Evolutionary conservation across 2,329 filamentous ascomycete genomes (phyloP).

Genomic region (Colletotrichum sp.): DNA sequence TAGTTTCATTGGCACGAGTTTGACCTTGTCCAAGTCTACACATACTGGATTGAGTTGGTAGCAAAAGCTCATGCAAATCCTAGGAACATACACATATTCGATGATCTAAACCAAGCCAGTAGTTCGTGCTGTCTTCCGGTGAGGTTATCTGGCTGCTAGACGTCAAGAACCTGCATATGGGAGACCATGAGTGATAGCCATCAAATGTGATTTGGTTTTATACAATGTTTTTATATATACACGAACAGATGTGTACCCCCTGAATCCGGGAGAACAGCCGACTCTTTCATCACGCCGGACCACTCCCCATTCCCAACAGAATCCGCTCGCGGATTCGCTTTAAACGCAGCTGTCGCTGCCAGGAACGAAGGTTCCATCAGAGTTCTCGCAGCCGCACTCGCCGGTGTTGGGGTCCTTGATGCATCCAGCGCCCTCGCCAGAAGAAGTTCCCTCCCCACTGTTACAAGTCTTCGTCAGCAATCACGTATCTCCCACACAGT

Average conservation of each 20-base stretch:
- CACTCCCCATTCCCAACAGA: fast-evolving
- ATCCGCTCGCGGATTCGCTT: not conserved
- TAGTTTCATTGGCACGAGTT: not conserved
- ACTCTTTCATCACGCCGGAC: not conserved
- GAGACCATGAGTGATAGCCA: not conserved
- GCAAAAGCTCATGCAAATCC: too few relatives aligned
- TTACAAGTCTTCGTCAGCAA: not conserved
- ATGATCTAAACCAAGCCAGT: too few relatives aligned
- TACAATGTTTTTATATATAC: not conserved
- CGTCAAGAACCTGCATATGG: not conserved
- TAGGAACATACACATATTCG: too few relatives aligned
- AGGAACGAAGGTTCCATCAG: constrained; percentile 11
- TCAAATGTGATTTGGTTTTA: not conserved
- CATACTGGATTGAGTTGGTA: too few relatives aligned
- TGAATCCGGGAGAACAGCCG: not conserved
- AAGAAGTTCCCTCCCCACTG: not conserved
- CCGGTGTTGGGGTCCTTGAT: constrained; percentile 18
- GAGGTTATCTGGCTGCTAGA: too few relatives aligned
- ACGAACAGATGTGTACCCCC: not conserved
- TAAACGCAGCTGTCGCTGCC: constrained; percentile 6
- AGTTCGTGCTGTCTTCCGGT: too few relatives aligned
- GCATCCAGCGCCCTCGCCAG: not conserved
- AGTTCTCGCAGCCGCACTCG: constrained; percentile 18
- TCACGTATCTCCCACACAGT: not conserved
- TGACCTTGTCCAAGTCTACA: too few relatives aligned